Base-by-base conservation (phyloP, 495 filamentous ascomycete species). In the Saxophila tyrrhenica region DNA sequence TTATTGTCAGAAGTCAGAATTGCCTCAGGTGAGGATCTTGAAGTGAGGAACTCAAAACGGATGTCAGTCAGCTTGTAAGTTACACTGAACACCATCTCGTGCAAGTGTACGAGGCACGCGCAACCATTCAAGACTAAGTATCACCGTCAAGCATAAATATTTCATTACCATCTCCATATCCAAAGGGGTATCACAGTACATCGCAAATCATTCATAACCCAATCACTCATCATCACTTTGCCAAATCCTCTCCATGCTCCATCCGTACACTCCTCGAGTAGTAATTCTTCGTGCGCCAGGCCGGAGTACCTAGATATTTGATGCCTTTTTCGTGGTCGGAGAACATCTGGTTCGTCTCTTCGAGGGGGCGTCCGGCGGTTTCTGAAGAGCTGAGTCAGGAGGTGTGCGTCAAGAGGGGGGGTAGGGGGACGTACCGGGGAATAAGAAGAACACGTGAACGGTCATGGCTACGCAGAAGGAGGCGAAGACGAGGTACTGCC, bases 361-460 rank as follows among this genome's bases (percentile, higher is more conserved):
- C 86, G 2, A 88, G 74, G 11, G 83, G 82, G 73, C 86, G 86
- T 48, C 84, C 84, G n/a, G 76, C 73, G 0, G 84, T 89, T 67
- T 35, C 29, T 35, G n/a, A n/a, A n/a, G n/a, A 35, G 29, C 7
- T 35, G 13, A 13, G 29, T 44, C 41, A 44, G 41, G 7, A 44
- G 7, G 15, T n/a, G 16, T 44, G 7, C 16, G 41, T 7, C n/a
- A 8, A 9, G 41, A 9, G 41, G 19, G 19, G 7, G 3, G 35
- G 35, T 39, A 39, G 16, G 35, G 35, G 16, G 8, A 39, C 35
- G 35, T 44, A 21, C 41, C 41, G 1, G 85, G 86, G 72, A 89
- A 87, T 56, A 83, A 67, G 68, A 89, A 86, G 72, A 80, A 87
- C 10, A 80, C 75, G 61, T 89, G 86, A 15, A 85, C 58, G 49